phyloP scores from a whole-genome alignment of 495 filamentous ascomycete species.

The Aspergillus panamensis region DNA sequence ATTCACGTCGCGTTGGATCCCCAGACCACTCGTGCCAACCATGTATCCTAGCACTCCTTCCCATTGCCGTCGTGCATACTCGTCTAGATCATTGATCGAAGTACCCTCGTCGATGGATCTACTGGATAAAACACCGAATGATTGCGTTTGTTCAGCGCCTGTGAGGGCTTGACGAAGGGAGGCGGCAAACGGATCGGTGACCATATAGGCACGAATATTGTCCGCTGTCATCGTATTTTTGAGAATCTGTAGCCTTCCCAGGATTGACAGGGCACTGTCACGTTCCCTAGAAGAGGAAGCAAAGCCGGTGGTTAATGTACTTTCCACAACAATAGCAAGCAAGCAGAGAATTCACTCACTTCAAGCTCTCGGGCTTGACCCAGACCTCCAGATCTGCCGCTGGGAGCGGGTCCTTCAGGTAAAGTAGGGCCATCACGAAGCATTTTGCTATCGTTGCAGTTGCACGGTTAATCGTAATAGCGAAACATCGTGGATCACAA shows the following conservation, averaged over 20 bases:
- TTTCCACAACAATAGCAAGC: not conserved
- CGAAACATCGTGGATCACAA: slow-evolving; percentile 6
- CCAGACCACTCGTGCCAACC: slow-evolving; percentile 65
- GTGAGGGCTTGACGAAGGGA: slow-evolving; percentile 81
- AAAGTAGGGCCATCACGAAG: slow-evolving; percentile 91
- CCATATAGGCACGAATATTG: slow-evolving; percentile 59
- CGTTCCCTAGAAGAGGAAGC: slow-evolving; percentile 53
- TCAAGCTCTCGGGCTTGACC: slow-evolving; percentile 70
- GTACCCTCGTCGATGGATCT: slow-evolving; percentile 55
- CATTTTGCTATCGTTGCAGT: slow-evolving; percentile 65
- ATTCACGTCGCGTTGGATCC: slow-evolving; percentile 43
- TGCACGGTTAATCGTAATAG: slow-evolving; percentile 1
- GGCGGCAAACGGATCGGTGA: slow-evolving; percentile 70
- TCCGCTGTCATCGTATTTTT: slow-evolving; percentile 55
- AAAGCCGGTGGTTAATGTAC: not conserved
- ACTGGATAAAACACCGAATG: slow-evolving; percentile 80
- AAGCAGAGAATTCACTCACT: slow-evolving; percentile 35
- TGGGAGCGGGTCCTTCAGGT: slow-evolving; percentile 72
- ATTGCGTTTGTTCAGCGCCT: slow-evolving; percentile 77
- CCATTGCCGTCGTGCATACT: slow-evolving; percentile 85
- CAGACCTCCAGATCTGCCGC: slow-evolving; percentile 76
- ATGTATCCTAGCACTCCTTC: slow-evolving; percentile 95
- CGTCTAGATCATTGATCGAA: slow-evolving; percentile 69
- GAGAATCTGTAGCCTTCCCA: slow-evolving; percentile 80
- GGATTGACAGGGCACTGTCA: slow-evolving; percentile 74